Evolutionary conservation across 257 asterid species (phyloP).

Genomic region (Nicotiana paniculata): DNA sequence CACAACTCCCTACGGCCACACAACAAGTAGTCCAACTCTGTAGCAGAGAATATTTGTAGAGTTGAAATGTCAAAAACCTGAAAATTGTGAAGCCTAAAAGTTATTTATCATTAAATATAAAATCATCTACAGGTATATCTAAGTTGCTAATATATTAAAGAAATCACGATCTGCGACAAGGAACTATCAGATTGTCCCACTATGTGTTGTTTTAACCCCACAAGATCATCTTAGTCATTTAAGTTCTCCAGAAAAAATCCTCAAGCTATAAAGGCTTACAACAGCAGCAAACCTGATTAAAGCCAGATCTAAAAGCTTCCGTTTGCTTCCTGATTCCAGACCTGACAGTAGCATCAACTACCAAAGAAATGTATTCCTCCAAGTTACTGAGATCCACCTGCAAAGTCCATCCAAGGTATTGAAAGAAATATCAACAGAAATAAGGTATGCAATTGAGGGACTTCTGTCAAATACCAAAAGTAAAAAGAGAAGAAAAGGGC

Average conservation of each 20-base stretch:
- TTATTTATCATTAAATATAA: not conserved
- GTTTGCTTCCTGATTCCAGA: slow-evolving; percentile 53
- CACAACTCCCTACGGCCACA: slow-evolving; percentile 95
- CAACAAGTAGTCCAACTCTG: slow-evolving; percentile 82
- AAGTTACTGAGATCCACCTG: slow-evolving; percentile 60
- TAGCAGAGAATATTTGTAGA: slow-evolving; percentile 85
- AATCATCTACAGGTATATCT: not conserved
- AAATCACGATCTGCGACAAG: not conserved
- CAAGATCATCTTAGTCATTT: not conserved
- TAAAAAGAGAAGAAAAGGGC: not conserved
- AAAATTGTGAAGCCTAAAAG: slow-evolving; percentile 5
- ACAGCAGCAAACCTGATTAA: slow-evolving; percentile 51
- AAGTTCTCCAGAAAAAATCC: not conserved
- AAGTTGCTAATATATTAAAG: not conserved
- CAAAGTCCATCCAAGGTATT: slow-evolving; percentile 8
- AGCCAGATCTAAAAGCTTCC: slow-evolving; percentile 75
- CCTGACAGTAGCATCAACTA: slow-evolving; percentile 64
- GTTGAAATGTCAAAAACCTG: slow-evolving; percentile 82
- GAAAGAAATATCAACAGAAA: not conserved
- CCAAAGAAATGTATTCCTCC: slow-evolving; percentile 63
- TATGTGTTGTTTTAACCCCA: not conserved
- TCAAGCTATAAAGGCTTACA: not conserved
- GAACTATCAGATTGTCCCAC: not conserved
- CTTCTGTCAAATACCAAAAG: not conserved
- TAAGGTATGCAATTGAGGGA: not conserved